Percentiles rank a stretch among this genome's conserved stretches.
Conservation (phyloP, 805 yeast genomes). For the Ogataea paradorogensis region DNA sequence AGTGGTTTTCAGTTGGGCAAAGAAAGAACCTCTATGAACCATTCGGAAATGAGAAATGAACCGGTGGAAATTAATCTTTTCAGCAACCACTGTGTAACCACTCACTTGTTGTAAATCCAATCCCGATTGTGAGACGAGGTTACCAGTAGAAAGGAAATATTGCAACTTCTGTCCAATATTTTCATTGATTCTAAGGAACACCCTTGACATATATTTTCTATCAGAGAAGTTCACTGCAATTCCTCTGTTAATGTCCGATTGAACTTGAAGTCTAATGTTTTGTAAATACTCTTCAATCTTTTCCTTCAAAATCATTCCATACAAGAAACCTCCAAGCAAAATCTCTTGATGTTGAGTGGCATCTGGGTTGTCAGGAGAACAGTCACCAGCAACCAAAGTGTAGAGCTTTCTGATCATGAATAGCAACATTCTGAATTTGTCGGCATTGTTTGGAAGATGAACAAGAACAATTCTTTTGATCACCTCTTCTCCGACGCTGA, state of each 20-base stretch:
- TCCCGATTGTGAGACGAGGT: slow-evolving; percentile 94
- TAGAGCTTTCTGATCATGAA: slow-evolving; percentile 96
- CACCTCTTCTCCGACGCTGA: slow-evolving; percentile 86
- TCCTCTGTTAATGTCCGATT: slow-evolving; percentile 77
- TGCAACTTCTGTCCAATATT: slow-evolving; percentile 93
- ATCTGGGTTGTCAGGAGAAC: slow-evolving; percentile 97
- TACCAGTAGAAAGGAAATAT: slow-evolving; percentile 95
- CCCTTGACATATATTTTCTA: slow-evolving; percentile 76
- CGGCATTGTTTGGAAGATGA: slow-evolving; percentile 69
- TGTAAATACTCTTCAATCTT: slow-evolving; percentile 91
- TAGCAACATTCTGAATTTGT: slow-evolving; percentile 81
- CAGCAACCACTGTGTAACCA: slow-evolving; percentile 98
- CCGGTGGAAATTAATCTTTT: slow-evolving; percentile 94
- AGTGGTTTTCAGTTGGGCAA: slow-evolving; percentile 95
- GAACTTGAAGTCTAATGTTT: slow-evolving; percentile 67
- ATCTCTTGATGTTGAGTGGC: slow-evolving; percentile 99
- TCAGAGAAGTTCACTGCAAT: slow-evolving; percentile 80
- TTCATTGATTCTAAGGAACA: slow-evolving; percentile 77
- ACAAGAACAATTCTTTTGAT: slow-evolving; percentile 82
- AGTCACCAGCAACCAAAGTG: slow-evolving; percentile 93
- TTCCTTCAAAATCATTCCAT: slow-evolving; percentile 95
- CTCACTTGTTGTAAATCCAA: slow-evolving; percentile 96
- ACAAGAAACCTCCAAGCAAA: slow-evolving; percentile 89
- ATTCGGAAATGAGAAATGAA: slow-evolving; percentile 98
- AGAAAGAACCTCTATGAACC: slow-evolving; percentile 99